Percentiles rank a stretch among this genome's conserved stretches.
Conservation (phyloP, 768 basidiomycete genomes). For the Rhizopogon salebrosus region DNA sequence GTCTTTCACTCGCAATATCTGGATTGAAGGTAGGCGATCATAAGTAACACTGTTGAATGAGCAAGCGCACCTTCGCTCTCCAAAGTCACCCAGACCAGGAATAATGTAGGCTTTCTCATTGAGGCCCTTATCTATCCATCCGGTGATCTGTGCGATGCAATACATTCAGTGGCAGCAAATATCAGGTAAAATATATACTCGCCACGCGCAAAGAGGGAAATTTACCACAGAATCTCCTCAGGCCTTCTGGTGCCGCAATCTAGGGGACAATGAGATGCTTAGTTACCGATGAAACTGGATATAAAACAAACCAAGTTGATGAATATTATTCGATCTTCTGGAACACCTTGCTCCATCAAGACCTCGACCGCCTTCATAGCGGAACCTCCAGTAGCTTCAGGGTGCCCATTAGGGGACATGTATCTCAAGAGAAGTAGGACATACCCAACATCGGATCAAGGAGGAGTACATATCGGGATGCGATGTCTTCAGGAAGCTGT, state of each 20-base stretch:
- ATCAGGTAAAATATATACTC: not conserved
- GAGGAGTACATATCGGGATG: constrained; percentile 84
- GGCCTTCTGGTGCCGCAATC: constrained; percentile 90
- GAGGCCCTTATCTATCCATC: constrained; percentile 91
- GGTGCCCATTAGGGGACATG: not conserved
- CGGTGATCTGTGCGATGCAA: constrained; percentile 64
- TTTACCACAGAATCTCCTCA: constrained; percentile 81
- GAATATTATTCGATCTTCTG: constrained; percentile 93
- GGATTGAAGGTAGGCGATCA: not conserved
- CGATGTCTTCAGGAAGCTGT: constrained; percentile 91
- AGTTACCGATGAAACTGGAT: not conserved
- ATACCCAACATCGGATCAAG: constrained; percentile 96
- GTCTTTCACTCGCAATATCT: not conserved
- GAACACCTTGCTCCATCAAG: constrained; percentile 84
- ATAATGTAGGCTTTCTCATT: constrained; percentile 90
- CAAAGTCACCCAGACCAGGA: constrained; percentile 96
- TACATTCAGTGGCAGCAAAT: not conserved
- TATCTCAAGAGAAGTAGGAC: constrained; percentile 13
- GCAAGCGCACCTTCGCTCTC: constrained; percentile 67
- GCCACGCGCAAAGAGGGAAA: constrained; percentile 6
- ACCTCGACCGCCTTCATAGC: constrained; percentile 98
- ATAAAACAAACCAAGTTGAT: constrained; percentile 69
- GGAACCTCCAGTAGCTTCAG: constrained; percentile 86
- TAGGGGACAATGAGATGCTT: constrained; percentile 22
- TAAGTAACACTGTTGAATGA: not conserved